phyloP scores from a whole-genome alignment of 257 asterid genomes.

The Lycium barbarum region DNA sequence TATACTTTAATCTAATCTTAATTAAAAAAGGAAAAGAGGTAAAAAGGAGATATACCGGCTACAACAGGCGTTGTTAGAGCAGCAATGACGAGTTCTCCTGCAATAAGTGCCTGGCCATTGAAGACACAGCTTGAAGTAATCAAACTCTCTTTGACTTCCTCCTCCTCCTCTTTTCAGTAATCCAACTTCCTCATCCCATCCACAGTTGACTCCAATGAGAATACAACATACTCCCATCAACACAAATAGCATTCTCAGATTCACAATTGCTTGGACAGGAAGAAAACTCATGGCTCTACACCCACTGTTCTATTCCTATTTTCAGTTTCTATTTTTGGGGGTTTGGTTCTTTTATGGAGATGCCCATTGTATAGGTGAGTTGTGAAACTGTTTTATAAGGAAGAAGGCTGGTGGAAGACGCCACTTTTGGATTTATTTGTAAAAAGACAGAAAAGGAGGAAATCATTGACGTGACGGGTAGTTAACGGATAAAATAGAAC shows the following conservation, averaged over 20 bases:
- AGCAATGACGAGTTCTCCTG: slow-evolving; percentile 63
- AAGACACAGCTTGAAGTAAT: slow-evolving; percentile 76
- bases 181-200: slow-evolving; percentile 35
- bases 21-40: background rate
- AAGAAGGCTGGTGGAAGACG: background rate
- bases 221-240: slow-evolving; percentile 47
- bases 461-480: background rate
- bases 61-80: slow-evolving; percentile 75
- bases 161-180: slow-evolving; percentile 34
- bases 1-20: background rate
- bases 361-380: background rate
- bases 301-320: background rate
- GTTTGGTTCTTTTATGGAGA: background rate
- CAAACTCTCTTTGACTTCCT: slow-evolving; percentile 68
- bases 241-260: slow-evolving; percentile 39
- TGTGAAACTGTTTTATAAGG: slow-evolving; percentile 2
- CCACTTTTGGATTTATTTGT: background rate
- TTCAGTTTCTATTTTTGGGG: background rate
- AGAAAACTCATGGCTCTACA: slow-evolving; percentile 55
- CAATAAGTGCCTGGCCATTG: slow-evolving; percentile 90
- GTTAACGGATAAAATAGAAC: background rate
- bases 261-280: slow-evolving; percentile 34
- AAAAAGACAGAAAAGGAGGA: too few species aligned
- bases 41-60: slow-evolving; percentile 56
- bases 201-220: slow-evolving; percentile 40